Base-by-base conservation (phyloP, 495 filamentous ascomycete genomes). In the Chlorociboria aeruginascens region DNA sequence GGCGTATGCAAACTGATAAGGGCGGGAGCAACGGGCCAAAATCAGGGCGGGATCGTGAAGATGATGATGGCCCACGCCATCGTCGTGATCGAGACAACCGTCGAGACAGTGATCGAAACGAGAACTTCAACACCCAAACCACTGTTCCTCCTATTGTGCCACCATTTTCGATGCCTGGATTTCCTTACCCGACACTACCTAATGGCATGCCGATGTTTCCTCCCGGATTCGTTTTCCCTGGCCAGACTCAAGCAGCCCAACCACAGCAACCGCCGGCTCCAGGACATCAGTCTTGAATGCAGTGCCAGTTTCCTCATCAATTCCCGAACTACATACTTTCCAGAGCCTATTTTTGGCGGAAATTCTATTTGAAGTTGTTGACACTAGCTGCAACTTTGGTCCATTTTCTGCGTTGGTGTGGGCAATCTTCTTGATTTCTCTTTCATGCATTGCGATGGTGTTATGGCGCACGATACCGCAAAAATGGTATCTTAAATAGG, bases 1-100 rank as follows among this genome's bases (percentile, higher is more conserved):
- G 85, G 48, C 84, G 87, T 14, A 85, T 89, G 72, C 75, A 79
- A 51, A 87, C 82, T 9, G 84, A 87, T 57, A 80, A 81, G 51
- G 79, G 79, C 29, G 84, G 84, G 35, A 77, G 76, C 53, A 79
- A 82, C 50, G 85, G 84, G 0, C 81, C 83, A 12, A 79, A 83
- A 45, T 86, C 83, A 0, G 79, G 73, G 45, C 76, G 82, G 9
- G 67, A 70, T 2, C 68, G 70, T 8, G 69, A 72, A 8, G 68
- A 72, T 10, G 73, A 74, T 9, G 59, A 71, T 7, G 68, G 62
- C 33, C 67, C 71, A 55, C 65, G 66, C 34, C 43, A 62, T 55
- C 47, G 63, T 58, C 43, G 62, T 64, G 48, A 66, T 61, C 13
- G 42, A 16, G 61, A 68, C 17, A 71, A 65, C 50, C 70, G 61